These are phyloP conservation scores for Globisporangium nunn DNA, from an alignment of 352 stramenopile genomes.

Conservation along the genomic window DNA sequence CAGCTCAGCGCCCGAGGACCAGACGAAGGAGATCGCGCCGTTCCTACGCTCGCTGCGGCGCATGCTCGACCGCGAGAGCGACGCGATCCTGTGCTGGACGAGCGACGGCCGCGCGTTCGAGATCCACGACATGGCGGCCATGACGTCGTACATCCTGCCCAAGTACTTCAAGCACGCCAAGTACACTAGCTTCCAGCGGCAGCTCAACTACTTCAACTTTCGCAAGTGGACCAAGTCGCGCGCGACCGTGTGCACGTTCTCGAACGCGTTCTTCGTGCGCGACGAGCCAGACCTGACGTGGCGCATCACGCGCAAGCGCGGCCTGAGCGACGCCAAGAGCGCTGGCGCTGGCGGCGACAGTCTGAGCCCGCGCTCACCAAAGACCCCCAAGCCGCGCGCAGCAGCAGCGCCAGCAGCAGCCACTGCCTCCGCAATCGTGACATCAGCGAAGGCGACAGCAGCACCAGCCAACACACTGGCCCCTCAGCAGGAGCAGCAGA, in stretches of 20 bases:
- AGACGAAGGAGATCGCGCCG: slow-evolving; percentile 45
- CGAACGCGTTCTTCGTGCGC: slow-evolving; percentile 57
- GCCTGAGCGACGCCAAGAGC: slow-evolving; percentile 14
- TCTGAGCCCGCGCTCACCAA: slow-evolving; percentile 10
- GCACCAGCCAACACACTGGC: neutral
- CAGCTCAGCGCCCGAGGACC: slow-evolving; percentile 14
- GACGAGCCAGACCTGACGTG: slow-evolving; percentile 53
- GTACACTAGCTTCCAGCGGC: slow-evolving; percentile 81
- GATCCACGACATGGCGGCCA: slow-evolving; percentile 60
- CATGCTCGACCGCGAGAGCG: slow-evolving; percentile 54
- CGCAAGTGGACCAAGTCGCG: slow-evolving; percentile 77
- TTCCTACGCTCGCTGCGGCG: slow-evolving; percentile 47
- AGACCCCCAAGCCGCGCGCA: slow-evolving; percentile 3
- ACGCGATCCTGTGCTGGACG: slow-evolving; percentile 48
- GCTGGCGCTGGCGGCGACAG: neutral
- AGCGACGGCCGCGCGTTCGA: slow-evolving; percentile 49
- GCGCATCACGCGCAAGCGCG: slow-evolving; percentile 57
- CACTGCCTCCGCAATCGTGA: neutral
- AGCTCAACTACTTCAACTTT: slow-evolving; percentile 92
- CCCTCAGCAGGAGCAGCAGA: neutral
- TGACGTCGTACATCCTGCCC: slow-evolving; percentile 78
- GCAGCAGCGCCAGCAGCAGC: neutral
- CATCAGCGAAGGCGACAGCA: neutral
- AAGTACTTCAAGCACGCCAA: slow-evolving; percentile 82
- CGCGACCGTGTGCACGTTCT: slow-evolving; percentile 70